Conservation (phyloP, 2,329 filamentous ascomycete species). For the Rhynchosporium secalis region DNA sequence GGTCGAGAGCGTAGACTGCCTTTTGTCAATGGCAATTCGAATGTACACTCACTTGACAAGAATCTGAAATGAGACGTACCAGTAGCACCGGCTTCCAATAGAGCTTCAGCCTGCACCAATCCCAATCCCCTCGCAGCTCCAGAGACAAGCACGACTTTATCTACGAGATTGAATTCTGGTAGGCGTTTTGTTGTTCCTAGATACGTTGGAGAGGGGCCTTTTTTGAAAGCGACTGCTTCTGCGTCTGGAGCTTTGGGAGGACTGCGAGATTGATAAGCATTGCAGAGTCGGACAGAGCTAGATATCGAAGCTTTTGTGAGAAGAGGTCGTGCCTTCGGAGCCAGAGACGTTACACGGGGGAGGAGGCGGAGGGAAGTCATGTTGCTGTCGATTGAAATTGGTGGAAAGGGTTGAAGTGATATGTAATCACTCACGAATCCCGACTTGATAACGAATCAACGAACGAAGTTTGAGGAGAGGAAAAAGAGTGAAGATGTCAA, state of each 20-base stretch:
- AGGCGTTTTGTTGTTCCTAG: slow-evolving; percentile 34
- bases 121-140: slow-evolving; percentile 72
- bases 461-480: not conserved
- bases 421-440: not conserved
- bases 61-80: slow-evolving; percentile 42
- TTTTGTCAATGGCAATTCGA: not conserved
- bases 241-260: slow-evolving; percentile 26
- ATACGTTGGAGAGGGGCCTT: slow-evolving; percentile 23
- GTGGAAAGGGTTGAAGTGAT: not conserved
- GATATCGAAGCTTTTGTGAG: slow-evolving; percentile 17
- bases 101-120: slow-evolving; percentile 70
- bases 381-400: not conserved
- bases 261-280: slow-evolving; percentile 11
- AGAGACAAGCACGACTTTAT: slow-evolving; percentile 68
- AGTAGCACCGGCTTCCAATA: slow-evolving; percentile 73
- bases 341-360: not conserved
- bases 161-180: slow-evolving; percentile 66
- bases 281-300: slow-evolving; percentile 4
- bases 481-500: not conserved
- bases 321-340: not conserved
- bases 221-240: slow-evolving; percentile 18
- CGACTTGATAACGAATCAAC: not conserved
- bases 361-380: not conserved
- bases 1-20: slow-evolving; percentile 36
- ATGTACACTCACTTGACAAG: too few relatives aligned